Percentiles rank a stretch among this genome's conserved stretches.
Conservation (phyloP, 495 filamentous ascomycete species). For the Cudoniella acicularis region DNA sequence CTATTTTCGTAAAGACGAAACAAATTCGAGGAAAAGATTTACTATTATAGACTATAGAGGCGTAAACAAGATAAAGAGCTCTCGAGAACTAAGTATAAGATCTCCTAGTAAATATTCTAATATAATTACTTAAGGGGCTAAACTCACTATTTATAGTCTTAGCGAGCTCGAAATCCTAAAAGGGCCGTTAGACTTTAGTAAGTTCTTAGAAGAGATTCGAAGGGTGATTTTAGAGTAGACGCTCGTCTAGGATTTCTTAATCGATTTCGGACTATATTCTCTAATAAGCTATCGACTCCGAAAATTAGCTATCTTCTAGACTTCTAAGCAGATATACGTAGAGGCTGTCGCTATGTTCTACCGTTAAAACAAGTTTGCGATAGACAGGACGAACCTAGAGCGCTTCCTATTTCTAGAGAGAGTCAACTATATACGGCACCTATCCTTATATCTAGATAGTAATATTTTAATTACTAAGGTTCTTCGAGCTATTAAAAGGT, state of each 20-base stretch:
- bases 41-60: not conserved
- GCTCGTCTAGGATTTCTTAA: not conserved
- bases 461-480: conserved; percentile 3
- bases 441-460: not conserved
- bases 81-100: not conserved
- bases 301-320: not conserved
- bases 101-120: not conserved
- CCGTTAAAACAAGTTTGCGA: conserved; percentile 4
- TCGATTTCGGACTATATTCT: not conserved
- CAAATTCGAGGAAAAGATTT: not conserved
- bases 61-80: not conserved
- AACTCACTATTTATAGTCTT: not conserved
- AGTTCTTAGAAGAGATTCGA: not conserved
- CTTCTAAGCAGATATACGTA: not conserved
- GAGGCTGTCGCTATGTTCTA: not conserved
- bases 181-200: not conserved
- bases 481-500: not conserved
- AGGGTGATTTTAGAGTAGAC: not conserved
- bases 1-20: not conserved
- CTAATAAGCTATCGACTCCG: not conserved
- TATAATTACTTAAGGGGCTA: not conserved
- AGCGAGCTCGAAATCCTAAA: not conserved
- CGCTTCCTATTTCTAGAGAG: not conserved
- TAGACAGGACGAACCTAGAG: conserved; percentile 1
- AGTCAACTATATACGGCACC: conserved; percentile 1